These are phyloP conservation scores for Geoglossum glabrum DNA, from an alignment of 495 filamentous ascomycete genomes.

Conservation along the genomic window DNA sequence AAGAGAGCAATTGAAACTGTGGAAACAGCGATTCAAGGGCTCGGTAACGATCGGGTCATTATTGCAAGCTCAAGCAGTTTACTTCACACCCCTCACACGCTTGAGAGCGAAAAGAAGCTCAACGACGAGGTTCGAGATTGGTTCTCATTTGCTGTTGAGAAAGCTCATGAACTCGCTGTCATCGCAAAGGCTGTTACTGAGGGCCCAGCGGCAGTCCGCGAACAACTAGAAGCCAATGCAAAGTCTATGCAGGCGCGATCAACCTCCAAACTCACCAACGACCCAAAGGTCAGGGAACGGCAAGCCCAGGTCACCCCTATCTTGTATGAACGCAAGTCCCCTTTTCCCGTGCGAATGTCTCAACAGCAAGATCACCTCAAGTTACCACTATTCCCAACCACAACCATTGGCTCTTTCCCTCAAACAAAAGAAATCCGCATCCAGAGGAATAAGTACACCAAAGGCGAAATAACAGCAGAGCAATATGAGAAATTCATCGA, in stretches of 20 bases:
- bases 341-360: constrained; percentile 62
- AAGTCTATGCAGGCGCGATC: constrained; percentile 75
- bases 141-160: constrained; percentile 97
- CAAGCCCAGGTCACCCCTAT: constrained; percentile 65
- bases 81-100: constrained; percentile 92
- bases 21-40: constrained; percentile 73
- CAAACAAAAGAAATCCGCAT: constrained; percentile 97
- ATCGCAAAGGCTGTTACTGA: constrained; percentile 93
- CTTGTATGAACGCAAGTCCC: constrained; percentile 79
- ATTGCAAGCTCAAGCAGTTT: constrained; percentile 93
- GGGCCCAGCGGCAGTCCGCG: constrained; percentile 65
- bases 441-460: constrained; percentile 91
- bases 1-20: constrained; percentile 72
- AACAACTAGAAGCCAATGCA: constrained; percentile 82
- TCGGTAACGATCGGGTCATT: constrained; percentile 89
- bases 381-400: constrained; percentile 93
- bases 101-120: constrained; percentile 93
- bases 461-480: constrained; percentile 77
- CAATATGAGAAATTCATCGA: constrained; percentile 97
- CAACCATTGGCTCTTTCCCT: constrained; percentile 97
- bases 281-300: constrained; percentile 86
- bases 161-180: constrained; percentile 71
- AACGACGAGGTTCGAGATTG: constrained; percentile 80
- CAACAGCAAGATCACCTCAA: constrained; percentile 73
- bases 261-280: constrained; percentile 83